These are phyloP conservation scores for Nicotiana benthamiana DNA, from an alignment of 257 asterid genomes.

Conservation along the genomic window DNA sequence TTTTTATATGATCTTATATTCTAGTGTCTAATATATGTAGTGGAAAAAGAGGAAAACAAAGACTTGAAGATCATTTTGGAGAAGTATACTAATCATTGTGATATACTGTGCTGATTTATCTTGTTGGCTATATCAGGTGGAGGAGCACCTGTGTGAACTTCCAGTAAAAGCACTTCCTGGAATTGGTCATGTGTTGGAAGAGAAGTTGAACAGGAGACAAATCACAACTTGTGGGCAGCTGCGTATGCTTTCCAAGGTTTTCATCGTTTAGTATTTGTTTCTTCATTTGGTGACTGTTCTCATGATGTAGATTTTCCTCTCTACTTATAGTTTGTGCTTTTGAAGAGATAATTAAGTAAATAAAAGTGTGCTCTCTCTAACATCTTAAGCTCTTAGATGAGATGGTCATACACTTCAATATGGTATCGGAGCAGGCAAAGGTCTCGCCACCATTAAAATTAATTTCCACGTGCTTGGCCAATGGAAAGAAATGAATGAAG, in stretches of 20 bases:
- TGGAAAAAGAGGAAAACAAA: background rate
- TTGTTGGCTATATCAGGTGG: conserved; percentile 49
- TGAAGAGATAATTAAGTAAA: too few species aligned
- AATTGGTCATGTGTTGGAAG: conserved; percentile 78
- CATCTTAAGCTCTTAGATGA: too few species aligned
- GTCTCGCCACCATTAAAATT: too few species aligned
- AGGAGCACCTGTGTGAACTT: conserved; percentile 55
- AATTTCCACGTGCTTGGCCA: too few species aligned
- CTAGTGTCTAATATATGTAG: background rate
- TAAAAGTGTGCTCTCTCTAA: too few species aligned
- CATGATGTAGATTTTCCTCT: background rate
- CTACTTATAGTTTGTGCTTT: background rate
- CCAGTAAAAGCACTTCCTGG: conserved; percentile 98
- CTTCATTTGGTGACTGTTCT: background rate
- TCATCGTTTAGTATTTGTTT: conserved; percentile 5
- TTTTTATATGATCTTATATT: background rate
- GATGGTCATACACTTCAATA: too few species aligned
- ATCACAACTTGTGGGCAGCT: conserved; percentile 72
- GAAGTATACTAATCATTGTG: background rate
- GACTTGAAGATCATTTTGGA: background rate
- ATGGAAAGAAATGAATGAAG: too few species aligned
- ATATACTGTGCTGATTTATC: background rate
- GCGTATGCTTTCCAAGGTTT: conserved; percentile 64
- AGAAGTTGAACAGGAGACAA: conserved; percentile 53
- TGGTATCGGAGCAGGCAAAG: too few species aligned